These are phyloP conservation scores for Tylopilus sp. DNA, from an alignment of 768 basidiomycete species.

Conservation along the genomic window DNA sequence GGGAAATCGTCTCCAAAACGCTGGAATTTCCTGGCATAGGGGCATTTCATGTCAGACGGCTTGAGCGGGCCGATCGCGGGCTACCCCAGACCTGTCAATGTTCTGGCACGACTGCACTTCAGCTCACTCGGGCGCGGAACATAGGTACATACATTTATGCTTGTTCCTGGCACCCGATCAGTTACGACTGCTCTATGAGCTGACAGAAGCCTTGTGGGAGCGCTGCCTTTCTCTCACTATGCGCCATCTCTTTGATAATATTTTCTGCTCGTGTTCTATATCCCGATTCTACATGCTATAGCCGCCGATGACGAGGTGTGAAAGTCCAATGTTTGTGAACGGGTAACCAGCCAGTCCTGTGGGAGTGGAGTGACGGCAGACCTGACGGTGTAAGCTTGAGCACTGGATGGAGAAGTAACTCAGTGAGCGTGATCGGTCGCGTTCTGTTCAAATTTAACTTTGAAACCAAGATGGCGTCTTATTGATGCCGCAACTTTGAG, in stretches of 20 bases:
- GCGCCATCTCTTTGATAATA: no score
- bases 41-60: background rate
- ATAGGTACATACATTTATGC: background rate
- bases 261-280: no score
- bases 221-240: no score
- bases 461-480: no score
- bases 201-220: background rate
- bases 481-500: no score
- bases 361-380: background rate
- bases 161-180: background rate
- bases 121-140: background rate
- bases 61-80: background rate
- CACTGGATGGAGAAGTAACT: background rate
- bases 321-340: background rate
- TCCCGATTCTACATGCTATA: no score
- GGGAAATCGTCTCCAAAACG: background rate
- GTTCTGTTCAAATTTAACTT: background rate
- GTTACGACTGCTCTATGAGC: background rate
- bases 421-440: no score
- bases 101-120: background rate
- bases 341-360: background rate
- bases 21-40: background rate
- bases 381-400: background rate
- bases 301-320: no score
- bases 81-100: background rate